A percentile compares a stretch with the other conserved stretches of the same genome.
phyloP scores from a whole-genome alignment of 2,329 filamentous ascomycete genomes.

The Penicillium sp. region DNA sequence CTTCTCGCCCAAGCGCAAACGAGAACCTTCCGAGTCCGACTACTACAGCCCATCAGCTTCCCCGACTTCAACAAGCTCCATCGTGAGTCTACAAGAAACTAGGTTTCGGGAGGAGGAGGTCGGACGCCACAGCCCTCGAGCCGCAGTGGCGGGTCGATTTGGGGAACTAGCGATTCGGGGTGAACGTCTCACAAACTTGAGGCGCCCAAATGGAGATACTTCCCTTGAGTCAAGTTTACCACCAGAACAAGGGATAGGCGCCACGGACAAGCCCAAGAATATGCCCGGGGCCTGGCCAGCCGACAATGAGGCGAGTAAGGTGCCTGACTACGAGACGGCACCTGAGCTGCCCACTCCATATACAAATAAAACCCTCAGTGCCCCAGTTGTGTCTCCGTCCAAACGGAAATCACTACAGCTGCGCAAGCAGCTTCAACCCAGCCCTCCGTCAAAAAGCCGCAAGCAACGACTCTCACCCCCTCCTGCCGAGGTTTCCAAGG shows the following conservation, averaged over 20 bases:
- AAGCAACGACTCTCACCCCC: constrained; percentile 37
- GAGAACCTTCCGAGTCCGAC: constrained; percentile 33
- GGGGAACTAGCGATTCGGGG: constrained; percentile 42
- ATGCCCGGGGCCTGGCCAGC: constrained; percentile 22
- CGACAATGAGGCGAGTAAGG: constrained; percentile 6
- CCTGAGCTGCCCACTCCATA: background rate
- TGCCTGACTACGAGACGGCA: background rate
- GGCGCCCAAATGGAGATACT: constrained; percentile 11
- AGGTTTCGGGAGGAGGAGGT: constrained; percentile 33
- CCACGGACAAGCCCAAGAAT: constrained; percentile 6
- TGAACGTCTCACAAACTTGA: constrained; percentile 23
- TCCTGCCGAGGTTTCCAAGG: constrained; percentile 21
- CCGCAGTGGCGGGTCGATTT: constrained; percentile 41
- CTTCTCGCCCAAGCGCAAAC: constrained; percentile 37
- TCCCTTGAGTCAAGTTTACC: constrained; percentile 8
- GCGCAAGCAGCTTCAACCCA: constrained; percentile 24
- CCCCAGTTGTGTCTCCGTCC: constrained; percentile 16
- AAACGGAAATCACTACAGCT: constrained; percentile 22
- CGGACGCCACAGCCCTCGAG: constrained; percentile 39
- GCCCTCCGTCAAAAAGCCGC: constrained; percentile 25
- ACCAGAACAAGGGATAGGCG: constrained; percentile 16
- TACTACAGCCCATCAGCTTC: constrained; percentile 32
- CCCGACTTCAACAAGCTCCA: constrained; percentile 34
- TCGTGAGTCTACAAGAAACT: constrained; percentile 31
- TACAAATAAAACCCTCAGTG: constrained; percentile 3